These are phyloP conservation scores for Diaporthe capsici DNA, from an alignment of 2,329 filamentous ascomycete species.

Conservation along the genomic window DNA sequence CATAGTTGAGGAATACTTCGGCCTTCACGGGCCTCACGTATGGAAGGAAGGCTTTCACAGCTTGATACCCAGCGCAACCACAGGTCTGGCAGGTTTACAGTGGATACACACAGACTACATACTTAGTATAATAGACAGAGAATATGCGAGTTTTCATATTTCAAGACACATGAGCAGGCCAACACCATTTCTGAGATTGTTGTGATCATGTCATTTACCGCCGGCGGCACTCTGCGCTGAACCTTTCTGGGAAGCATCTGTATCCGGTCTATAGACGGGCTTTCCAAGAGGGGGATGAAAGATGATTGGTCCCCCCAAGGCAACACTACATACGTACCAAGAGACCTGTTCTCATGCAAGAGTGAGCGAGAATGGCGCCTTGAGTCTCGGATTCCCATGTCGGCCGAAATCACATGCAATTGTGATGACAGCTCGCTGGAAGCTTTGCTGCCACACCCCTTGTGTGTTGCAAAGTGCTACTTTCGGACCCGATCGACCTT, in stretches of 20 bases:
- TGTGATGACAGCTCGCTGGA: background rate
- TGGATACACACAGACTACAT: constrained; percentile 12
- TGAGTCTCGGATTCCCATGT: too few species aligned
- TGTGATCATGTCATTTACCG: background rate
- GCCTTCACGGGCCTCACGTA: background rate
- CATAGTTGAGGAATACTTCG: background rate
- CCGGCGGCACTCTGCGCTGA: too few species aligned
- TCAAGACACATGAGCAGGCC: background rate
- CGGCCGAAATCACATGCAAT: background rate
- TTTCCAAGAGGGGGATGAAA: background rate
- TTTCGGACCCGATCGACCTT: background rate
- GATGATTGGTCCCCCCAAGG: background rate
- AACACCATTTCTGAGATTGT: too few species aligned
- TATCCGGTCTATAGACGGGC: background rate
- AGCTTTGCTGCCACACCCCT: background rate
- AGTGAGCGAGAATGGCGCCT: too few species aligned
- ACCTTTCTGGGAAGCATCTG: background rate
- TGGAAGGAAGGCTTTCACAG: background rate
- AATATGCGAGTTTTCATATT: background rate
- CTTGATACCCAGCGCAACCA: constrained; percentile 10
- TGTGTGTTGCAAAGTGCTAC: background rate
- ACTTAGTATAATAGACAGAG: constrained; percentile 24
- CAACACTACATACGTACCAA: background rate
- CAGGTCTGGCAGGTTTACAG: constrained; percentile 6
- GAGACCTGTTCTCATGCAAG: too few species aligned